Percentiles rank a stretch among this genome's conserved stretches.
Conservation (phyloP, 495 filamentous ascomycete genomes). For the Corynascus novoguineensis region DNA sequence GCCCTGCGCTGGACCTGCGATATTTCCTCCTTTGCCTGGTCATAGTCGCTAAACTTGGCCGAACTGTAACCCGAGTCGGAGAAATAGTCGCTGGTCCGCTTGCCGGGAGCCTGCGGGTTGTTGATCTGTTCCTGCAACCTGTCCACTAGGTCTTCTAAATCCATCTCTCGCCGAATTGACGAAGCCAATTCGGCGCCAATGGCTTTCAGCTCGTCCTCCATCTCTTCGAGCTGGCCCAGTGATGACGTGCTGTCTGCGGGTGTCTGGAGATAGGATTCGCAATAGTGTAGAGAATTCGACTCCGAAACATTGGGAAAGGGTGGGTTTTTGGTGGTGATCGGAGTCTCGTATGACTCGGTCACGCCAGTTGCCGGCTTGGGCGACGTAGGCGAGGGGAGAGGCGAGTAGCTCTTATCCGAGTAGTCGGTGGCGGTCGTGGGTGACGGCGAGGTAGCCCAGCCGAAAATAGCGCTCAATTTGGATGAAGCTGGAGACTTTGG, state of each 20-base stretch:
- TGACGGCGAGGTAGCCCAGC: constrained; percentile 46
- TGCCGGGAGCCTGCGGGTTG: constrained; percentile 55
- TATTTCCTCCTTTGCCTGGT: constrained; percentile 71
- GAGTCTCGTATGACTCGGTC: constrained; percentile 36
- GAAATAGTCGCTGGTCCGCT: constrained; percentile 94
- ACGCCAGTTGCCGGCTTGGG: constrained; percentile 30
- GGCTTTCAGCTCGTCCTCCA: constrained; percentile 89
- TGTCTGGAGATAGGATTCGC: constrained; percentile 44
- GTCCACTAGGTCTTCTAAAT: constrained; percentile 90
- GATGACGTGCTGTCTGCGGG: constrained; percentile 38
- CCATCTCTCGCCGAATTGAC: constrained; percentile 93
- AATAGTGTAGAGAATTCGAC: constrained; percentile 35
- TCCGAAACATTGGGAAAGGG: constrained; percentile 30
- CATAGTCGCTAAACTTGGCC: constrained; percentile 60
- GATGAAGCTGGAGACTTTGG: constrained; percentile 50
- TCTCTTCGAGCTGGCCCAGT: constrained; percentile 55
- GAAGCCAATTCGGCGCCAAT: constrained; percentile 87
- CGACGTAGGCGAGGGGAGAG: constrained; percentile 43
- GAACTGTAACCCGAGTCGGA: constrained; percentile 92
- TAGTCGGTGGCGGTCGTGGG: constrained; percentile 36
- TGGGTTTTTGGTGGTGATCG: constrained; percentile 31
- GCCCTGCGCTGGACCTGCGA: constrained; percentile 74
- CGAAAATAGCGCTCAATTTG: constrained; percentile 49
- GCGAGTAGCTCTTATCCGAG: constrained; percentile 48
- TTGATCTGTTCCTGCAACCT: constrained; percentile 69